phyloP scores from a whole-genome alignment of 2,329 filamentous ascomycete genomes.

The Claviceps maximensis region DNA sequence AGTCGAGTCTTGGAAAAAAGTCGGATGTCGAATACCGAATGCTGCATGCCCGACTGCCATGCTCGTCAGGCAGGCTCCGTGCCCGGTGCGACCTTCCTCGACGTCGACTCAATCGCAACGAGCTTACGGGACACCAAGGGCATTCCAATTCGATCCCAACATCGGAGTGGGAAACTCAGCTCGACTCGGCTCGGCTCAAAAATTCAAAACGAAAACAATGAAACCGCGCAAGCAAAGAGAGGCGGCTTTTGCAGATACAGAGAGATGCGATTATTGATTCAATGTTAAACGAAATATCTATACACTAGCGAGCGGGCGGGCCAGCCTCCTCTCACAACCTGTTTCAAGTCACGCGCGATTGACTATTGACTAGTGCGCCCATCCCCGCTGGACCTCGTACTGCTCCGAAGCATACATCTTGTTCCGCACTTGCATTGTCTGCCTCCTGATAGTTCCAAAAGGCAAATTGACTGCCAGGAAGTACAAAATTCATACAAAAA shows the following conservation, averaged over 20 bases:
- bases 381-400: neutral
- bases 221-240: neutral
- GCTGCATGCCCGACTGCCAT: too few species aligned
- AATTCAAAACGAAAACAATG: too few species aligned
- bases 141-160: neutral
- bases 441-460: neutral
- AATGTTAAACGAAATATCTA: constrained; percentile 20
- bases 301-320: constrained; percentile 19
- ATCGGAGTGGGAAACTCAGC: neutral
- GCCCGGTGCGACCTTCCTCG: neutral
- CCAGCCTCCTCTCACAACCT: constrained; percentile 15
- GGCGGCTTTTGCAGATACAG: neutral
- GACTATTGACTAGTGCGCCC: neutral
- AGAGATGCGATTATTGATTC: constrained; percentile 17
- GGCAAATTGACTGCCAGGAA: neutral
- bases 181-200: neutral
- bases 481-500: neutral
- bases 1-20: neutral
- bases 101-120: neutral
- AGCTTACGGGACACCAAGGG: neutral
- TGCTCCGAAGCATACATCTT: neutral
- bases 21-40: neutral
- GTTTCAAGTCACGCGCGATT: neutral
- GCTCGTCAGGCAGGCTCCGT: too few species aligned
- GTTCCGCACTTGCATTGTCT: constrained; percentile 3